These are phyloP conservation scores for Diaporthe eres DNA, from an alignment of 2,329 filamentous ascomycete species.

Conservation along the genomic window DNA sequence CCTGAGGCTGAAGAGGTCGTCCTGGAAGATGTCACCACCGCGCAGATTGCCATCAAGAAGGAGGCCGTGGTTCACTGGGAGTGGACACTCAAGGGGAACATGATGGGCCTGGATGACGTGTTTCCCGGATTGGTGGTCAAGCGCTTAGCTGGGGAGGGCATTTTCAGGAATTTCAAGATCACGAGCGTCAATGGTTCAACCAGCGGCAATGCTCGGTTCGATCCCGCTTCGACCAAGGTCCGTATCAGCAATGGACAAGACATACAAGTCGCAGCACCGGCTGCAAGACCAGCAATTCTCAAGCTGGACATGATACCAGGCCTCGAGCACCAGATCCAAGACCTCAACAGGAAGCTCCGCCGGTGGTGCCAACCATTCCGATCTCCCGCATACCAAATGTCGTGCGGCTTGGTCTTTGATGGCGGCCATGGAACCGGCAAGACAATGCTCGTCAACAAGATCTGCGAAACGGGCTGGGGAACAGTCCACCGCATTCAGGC, in stretches of 20 bases:
- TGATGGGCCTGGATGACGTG: slow-evolving; percentile 72
- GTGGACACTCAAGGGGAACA: slow-evolving; percentile 49
- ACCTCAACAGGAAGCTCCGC: slow-evolving; percentile 76
- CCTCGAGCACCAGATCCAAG: slow-evolving; percentile 72
- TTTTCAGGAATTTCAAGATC: slow-evolving; percentile 73
- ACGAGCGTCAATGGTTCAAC: slow-evolving; percentile 67
- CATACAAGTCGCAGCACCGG: slow-evolving; percentile 48
- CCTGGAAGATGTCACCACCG: slow-evolving; percentile 70
- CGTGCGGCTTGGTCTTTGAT: slow-evolving; percentile 79
- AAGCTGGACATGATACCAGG: slow-evolving; percentile 75
- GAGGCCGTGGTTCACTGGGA: slow-evolving; percentile 56
- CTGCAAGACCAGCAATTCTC: slow-evolving; percentile 51
- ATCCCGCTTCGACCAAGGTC: slow-evolving; percentile 51
- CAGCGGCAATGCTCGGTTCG: slow-evolving; percentile 61
- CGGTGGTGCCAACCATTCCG: slow-evolving; percentile 47
- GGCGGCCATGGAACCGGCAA: slow-evolving; percentile 91
- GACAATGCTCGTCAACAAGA: slow-evolving; percentile 77
- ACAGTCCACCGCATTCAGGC: slow-evolving; percentile 74
- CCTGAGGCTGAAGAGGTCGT: slow-evolving; percentile 70
- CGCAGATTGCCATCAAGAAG: slow-evolving; percentile 50
- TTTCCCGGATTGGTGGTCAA: slow-evolving; percentile 81
- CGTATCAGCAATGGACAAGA: slow-evolving; percentile 54
- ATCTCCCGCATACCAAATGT: slow-evolving; percentile 53
- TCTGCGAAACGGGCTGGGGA: slow-evolving; percentile 79
- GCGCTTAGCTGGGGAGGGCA: slow-evolving; percentile 67